Conservation (phyloP, 331 rosid species). For the Rosa hybrid region DNA sequence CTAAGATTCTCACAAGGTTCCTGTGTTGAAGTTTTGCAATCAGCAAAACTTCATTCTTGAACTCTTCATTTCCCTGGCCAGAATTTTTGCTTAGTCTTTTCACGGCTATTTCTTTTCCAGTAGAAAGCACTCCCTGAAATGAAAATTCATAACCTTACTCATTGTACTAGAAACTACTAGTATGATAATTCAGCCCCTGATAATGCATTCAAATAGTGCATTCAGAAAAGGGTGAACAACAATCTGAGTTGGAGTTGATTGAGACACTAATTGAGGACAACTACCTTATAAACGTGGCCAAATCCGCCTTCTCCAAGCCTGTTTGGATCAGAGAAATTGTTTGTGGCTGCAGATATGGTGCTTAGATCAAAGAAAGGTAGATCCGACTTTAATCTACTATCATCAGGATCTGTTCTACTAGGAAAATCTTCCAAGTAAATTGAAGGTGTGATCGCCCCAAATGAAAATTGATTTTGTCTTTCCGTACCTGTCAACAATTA, state of each 20-base stretch:
- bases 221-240: too few relatives aligned
- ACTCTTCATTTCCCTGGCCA: slow-evolving; percentile 57
- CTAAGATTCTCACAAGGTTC: slow-evolving; percentile 62
- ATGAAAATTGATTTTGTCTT: slow-evolving; percentile 17
- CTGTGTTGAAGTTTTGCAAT: slow-evolving; percentile 65
- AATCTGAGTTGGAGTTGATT: too few relatives aligned
- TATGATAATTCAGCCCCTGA: too few relatives aligned
- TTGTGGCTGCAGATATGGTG: slow-evolving; percentile 54
- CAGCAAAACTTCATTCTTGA: slow-evolving; percentile 55
- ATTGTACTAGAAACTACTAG: not conserved
- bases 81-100: slow-evolving; percentile 55
- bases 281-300: too few relatives aligned
- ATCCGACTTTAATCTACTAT: slow-evolving; percentile 22
- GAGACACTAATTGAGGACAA: too few relatives aligned
- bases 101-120: slow-evolving; percentile 56
- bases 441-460: not conserved
- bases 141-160: not conserved
- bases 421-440: slow-evolving; percentile 17
- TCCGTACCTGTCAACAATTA: not conserved
- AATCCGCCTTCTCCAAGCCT: slow-evolving; percentile 65
- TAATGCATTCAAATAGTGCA: too few relatives aligned
- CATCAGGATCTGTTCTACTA: not conserved
- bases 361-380: slow-evolving; percentile 42
- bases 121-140: slow-evolving; percentile 47
- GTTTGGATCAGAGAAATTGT: slow-evolving; percentile 46